These are phyloP conservation scores for Porodaedalea pini DNA, from an alignment of 1,284 basidiomycete genomes.

Conservation along the genomic window DNA sequence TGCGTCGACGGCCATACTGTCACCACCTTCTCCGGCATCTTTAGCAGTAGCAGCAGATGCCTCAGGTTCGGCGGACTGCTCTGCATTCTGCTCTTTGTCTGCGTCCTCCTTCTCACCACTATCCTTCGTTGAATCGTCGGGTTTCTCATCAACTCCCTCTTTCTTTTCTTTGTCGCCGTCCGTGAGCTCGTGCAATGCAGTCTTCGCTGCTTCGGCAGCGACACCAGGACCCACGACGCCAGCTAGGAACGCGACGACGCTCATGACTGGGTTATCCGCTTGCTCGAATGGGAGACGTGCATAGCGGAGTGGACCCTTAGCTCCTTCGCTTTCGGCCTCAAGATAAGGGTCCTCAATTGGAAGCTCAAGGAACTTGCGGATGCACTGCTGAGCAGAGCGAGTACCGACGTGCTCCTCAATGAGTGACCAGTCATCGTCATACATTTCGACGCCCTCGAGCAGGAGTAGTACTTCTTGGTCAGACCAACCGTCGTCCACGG, in stretches of 20 bases:
- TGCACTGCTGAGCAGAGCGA: constrained; percentile 89
- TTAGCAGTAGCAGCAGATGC: constrained; percentile 26
- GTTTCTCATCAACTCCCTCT: constrained; percentile 32
- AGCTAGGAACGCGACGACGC: constrained; percentile 95
- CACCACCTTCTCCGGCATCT: constrained; percentile 12
- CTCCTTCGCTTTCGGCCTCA: constrained; percentile 58
- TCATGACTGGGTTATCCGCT: constrained; percentile 97
- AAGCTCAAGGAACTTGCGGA: constrained; percentile 91
- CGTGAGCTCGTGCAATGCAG: constrained; percentile 78
- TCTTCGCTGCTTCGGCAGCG: constrained; percentile 91
- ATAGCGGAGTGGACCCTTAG: constrained; percentile 78
- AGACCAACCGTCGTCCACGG: constrained; percentile 75
- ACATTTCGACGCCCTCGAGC: constrained; percentile 96
- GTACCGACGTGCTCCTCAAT: constrained; percentile 93
- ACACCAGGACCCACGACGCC: constrained; percentile 89
- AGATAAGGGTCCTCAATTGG: constrained; percentile 96
- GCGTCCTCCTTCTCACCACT: constrained; percentile 26
- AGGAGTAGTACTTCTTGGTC: constrained; percentile 89
- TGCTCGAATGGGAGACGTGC: constrained; percentile 87
- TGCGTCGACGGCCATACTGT: constrained; percentile 42
- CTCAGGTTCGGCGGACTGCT: constrained; percentile 16
- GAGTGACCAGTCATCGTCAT: constrained; percentile 93
- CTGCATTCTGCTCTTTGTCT: constrained; percentile 26
- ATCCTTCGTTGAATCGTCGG: constrained; percentile 29
- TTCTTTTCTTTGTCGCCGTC: constrained; percentile 47